Evolutionary conservation across 306 rosid species (phyloP).

Genomic region (Begonia fuchsioides): DNA sequence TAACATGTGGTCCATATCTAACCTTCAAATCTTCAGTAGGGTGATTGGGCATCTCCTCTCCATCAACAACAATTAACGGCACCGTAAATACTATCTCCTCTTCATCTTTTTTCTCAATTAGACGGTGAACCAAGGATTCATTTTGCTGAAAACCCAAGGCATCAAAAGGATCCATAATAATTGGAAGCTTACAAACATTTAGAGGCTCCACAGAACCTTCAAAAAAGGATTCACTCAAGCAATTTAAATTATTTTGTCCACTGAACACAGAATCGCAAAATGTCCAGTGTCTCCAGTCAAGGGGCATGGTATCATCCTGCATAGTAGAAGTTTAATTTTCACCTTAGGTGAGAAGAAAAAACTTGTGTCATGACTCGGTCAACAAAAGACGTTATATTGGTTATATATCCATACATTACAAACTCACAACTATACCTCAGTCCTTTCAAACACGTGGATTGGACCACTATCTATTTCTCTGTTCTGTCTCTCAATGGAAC

Average conservation of each 20-base stretch:
- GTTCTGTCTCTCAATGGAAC: constrained; percentile 10
- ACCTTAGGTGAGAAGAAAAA: constrained; percentile 5
- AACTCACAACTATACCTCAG: constrained; percentile 24
- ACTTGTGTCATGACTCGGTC: background rate
- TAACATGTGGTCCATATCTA: no score
- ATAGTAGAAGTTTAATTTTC: constrained; percentile 11
- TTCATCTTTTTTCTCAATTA: constrained; percentile 17
- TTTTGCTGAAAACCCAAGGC: constrained; percentile 14
- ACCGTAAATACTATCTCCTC: constrained; percentile 14
- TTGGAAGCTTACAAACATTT: constrained; percentile 32
- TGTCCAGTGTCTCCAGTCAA: constrained; percentile 64
- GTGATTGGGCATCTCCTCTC: constrained; percentile 10
- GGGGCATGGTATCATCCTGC: constrained; percentile 37
- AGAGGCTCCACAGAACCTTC: constrained; percentile 44
- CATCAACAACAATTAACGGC: constrained; percentile 14
- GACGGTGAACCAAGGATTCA: constrained; percentile 20
- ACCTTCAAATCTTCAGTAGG: constrained; percentile 7
- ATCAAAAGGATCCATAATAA: constrained; percentile 10
- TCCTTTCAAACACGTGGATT: constrained; percentile 63
- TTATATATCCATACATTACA: constrained; percentile 7
- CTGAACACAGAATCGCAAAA: constrained; percentile 16
- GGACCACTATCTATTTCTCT: constrained; percentile 21
- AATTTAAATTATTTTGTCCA: constrained; percentile 13
- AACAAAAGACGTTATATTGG: background rate
- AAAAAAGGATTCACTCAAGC: constrained; percentile 17